Base-by-base conservation (phyloP, 1,139 yeast species). In the Yarrowia galli region DNA sequence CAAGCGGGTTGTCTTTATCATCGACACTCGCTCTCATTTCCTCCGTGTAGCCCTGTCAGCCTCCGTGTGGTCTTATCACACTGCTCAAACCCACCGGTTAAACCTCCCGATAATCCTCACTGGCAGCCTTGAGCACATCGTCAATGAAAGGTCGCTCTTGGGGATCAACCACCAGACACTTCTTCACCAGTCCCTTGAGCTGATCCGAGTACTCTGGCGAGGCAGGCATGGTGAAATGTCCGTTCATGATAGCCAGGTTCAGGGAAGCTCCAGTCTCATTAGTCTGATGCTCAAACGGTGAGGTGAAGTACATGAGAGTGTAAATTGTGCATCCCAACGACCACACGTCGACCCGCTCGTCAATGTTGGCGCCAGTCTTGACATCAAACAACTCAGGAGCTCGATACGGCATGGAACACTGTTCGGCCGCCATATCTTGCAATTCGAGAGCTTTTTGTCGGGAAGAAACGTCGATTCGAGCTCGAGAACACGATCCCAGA, bases 331-430 rank as follows among this genome's bases (percentile, higher is more conserved):
- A 92, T 0, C 98, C 98, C 42, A 92, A 77, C 7, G 96, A 89
- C 98, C 98, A 93, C 22, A 93, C 86, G 75, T 93, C 98, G 6
- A 90, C 88, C 68, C 85, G 84, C 74, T 90, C 97, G 69, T 88
- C 87, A 60, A 93, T 82, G 5, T 79, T 78, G 16, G 85, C 77
- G 64, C 88, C 88, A 0, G 91, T 85, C 66, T 85, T 86, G 66
- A 92, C 90, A 73, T 91, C 96, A 69, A 92, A 80, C 60, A 93
- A 80, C 75, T 93, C 98, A 0, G 98, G 98, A 0, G 98, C 97
- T 48, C 97, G 80, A 76, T 89, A 93, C 0, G 96, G 95, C 69
- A 91, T 79, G 1, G 97, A 90, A 74, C 97, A 91, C 76, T 91
- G 92, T 74, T 90, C 96, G 70, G 88, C 91, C 6, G 96, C 92